Evolutionary conservation across 2,329 filamentous ascomycete species (phyloP).

Genomic region (Phaeosphaeriaceae sp.): DNA sequence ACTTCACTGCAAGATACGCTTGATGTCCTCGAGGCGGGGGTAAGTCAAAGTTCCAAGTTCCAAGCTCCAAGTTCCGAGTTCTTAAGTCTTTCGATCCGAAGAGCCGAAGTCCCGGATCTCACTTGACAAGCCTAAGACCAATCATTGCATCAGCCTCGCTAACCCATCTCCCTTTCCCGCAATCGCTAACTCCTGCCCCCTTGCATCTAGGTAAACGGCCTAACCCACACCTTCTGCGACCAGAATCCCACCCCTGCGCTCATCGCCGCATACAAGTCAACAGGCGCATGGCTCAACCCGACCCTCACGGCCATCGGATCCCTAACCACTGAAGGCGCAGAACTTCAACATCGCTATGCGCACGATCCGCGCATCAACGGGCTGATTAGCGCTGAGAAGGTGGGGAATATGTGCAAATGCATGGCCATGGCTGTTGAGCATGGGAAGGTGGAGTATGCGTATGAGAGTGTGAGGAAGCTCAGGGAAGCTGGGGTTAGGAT

Average conservation of each 20-base stretch:
- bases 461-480: slow-evolving; percentile 50
- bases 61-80: no score
- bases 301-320: slow-evolving; percentile 51
- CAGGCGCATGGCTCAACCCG: slow-evolving; percentile 53
- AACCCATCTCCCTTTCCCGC: no score
- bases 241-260: slow-evolving; percentile 33
- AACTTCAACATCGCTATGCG: slow-evolving; percentile 49
- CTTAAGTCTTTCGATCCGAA: no score
- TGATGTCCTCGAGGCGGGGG: slow-evolving; percentile 50
- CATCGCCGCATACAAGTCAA: slow-evolving; percentile 51
- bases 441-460: slow-evolving; percentile 50
- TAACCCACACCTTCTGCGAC: no score
- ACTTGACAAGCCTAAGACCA: no score
- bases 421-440: slow-evolving; percentile 47
- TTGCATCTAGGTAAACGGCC: no score
- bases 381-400: slow-evolving; percentile 43
- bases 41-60: no score
- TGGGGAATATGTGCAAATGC: slow-evolving; percentile 49
- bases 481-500: slow-evolving; percentile 51
- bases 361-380: slow-evolving; percentile 48
- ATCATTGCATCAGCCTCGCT: no score
- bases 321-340: slow-evolving; percentile 50
- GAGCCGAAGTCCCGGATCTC: no score
- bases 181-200: no score
- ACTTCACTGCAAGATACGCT: slow-evolving; percentile 50